A percentile compares a stretch with the other conserved stretches of the same genome.
phyloP scores from a whole-genome alignment of 805 yeast genomes.

The Jamesozyma hellenica region DNA sequence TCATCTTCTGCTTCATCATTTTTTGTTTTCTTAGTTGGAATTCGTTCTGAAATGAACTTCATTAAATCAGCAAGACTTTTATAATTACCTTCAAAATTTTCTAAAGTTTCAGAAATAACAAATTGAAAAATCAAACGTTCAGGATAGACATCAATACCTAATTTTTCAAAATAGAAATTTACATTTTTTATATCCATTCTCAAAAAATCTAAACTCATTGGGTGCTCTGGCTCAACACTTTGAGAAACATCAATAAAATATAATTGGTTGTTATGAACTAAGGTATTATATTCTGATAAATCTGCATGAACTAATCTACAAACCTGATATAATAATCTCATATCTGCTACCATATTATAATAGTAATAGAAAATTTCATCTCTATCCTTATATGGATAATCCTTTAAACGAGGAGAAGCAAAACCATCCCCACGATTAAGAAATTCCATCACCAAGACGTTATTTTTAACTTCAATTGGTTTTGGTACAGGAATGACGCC shows the following conservation, averaged over 20 bases:
- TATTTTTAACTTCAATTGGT: slow-evolving; percentile 79
- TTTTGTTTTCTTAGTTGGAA: slow-evolving; percentile 48
- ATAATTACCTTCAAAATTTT: slow-evolving; percentile 31
- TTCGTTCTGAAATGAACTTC: slow-evolving; percentile 31
- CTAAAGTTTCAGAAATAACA: slow-evolving; percentile 45
- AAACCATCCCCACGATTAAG: slow-evolving; percentile 65
- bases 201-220: slow-evolving; percentile 86
- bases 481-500: slow-evolving; percentile 86
- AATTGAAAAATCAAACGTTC: slow-evolving; percentile 77
- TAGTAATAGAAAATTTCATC: slow-evolving; percentile 62
- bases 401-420: slow-evolving; percentile 85
- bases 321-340: slow-evolving; percentile 77
- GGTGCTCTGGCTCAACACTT: slow-evolving; percentile 95
- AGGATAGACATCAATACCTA: slow-evolving; percentile 66
- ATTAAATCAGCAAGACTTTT: slow-evolving; percentile 28
- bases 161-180: slow-evolving; percentile 71
- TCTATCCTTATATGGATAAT: slow-evolving; percentile 60
- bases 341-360: slow-evolving; percentile 68
- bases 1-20: slow-evolving; percentile 68
- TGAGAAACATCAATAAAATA: slow-evolving; percentile 95
- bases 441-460: slow-evolving; percentile 92
- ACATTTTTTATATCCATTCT: slow-evolving; percentile 97
- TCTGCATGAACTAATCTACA: slow-evolving; percentile 95
- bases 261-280: slow-evolving; percentile 67
- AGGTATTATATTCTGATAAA: slow-evolving; percentile 85